phyloP scores from a whole-genome alignment of 768 basidiomycete species.

The Dentipellis fragilis region DNA sequence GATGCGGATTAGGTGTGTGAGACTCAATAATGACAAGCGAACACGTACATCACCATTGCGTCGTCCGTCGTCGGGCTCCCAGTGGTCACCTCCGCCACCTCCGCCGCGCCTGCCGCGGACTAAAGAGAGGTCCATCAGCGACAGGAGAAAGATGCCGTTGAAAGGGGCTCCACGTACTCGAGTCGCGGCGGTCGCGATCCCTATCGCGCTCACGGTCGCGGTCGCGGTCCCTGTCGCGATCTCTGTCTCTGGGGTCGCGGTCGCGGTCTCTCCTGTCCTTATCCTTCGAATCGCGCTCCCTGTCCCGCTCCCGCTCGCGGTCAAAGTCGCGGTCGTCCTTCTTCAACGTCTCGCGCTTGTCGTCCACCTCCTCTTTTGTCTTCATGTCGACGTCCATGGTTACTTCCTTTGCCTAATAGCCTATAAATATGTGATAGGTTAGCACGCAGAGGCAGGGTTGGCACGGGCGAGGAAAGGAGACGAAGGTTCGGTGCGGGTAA shows the following conservation, averaged over 20 bases:
- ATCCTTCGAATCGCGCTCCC: conserved; percentile 30
- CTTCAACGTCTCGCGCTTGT: conserved; percentile 41
- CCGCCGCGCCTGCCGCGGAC: conserved; percentile 33
- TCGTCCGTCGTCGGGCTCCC: conserved; percentile 76
- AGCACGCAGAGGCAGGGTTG: background rate
- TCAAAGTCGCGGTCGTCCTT: conserved; percentile 34
- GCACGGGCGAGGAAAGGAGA: background rate
- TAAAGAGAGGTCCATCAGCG: conserved; percentile 20
- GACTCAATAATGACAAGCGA: background rate
- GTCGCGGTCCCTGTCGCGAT: conserved; percentile 31
- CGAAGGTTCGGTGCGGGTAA: background rate
- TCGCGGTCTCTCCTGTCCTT: conserved; percentile 23
- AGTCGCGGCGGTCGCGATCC: conserved; percentile 35
- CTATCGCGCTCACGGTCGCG: conserved; percentile 25
- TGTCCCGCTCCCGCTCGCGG: conserved; percentile 37
- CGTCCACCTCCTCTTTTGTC: conserved; percentile 62
- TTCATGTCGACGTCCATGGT: conserved; percentile 79
- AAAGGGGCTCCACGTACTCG: conserved; percentile 29
- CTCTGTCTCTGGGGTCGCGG: conserved; percentile 22
- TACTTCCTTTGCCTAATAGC: background rate
- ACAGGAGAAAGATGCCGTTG: conserved; percentile 2
- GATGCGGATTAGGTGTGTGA: too few species aligned
- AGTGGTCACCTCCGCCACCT: conserved; percentile 62
- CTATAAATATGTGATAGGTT: background rate
- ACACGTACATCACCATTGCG: conserved; percentile 51